A percentile compares a stretch with the other conserved stretches of the same genome.
phyloP scores from a whole-genome alignment of 1,284 basidiomycete genomes.

The Ustilago shanxiensis region DNA sequence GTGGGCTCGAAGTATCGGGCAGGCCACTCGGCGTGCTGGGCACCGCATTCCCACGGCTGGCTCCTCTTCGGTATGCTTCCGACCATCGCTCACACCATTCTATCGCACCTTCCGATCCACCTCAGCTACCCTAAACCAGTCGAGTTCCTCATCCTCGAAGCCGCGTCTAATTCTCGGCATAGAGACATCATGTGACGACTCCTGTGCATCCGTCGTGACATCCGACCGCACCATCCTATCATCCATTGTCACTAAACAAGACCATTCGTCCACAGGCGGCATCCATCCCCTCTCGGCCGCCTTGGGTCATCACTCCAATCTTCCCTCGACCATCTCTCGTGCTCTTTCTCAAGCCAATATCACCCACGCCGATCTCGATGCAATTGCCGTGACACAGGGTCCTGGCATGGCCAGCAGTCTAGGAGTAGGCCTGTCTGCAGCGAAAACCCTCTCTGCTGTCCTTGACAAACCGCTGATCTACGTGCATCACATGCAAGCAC shows the following conservation, averaged over 20 bases:
- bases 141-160: background rate
- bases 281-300: slow-evolving; percentile 65
- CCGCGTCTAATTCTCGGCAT: slow-evolving; percentile 60
- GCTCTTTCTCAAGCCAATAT: slow-evolving; percentile 47
- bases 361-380: slow-evolving; percentile 50
- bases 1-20: slow-evolving; percentile 15
- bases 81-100: background rate
- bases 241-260: slow-evolving; percentile 60
- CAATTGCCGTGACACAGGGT: slow-evolving; percentile 66
- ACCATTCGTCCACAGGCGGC: slow-evolving; percentile 61
- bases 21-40: background rate
- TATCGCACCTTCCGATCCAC: slow-evolving; percentile 4
- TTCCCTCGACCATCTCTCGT: slow-evolving; percentile 53
- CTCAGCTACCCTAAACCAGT: background rate
- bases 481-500: slow-evolving; percentile 67
- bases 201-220: slow-evolving; percentile 62
- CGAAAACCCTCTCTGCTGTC: slow-evolving; percentile 60
- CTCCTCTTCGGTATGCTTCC: slow-evolving; percentile 12
- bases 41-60: background rate
- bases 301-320: slow-evolving; percentile 53
- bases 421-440: slow-evolving; percentile 56
- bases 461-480: slow-evolving; percentile 62
- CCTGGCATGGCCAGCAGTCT: slow-evolving; percentile 67
- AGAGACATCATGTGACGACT: slow-evolving; percentile 69
- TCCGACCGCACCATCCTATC: slow-evolving; percentile 58